Base-by-base conservation (phyloP, 345 rosid genomes). In the Luvunga scandens region DNA sequence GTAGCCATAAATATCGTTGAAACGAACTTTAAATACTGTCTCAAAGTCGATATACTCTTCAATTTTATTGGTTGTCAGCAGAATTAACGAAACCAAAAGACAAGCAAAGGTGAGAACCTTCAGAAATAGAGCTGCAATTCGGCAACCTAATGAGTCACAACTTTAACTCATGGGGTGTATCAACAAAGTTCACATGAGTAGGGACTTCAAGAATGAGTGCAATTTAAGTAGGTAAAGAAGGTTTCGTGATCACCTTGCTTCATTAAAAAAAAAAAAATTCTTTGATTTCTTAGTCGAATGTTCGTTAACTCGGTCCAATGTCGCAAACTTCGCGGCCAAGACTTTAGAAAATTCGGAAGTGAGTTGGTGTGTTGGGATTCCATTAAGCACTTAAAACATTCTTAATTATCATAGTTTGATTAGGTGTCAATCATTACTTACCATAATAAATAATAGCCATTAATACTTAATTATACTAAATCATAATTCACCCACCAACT, bases 1-100 rank as follows among this genome's bases (percentile, higher is more conserved):
- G 69, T 82, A 82, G 4, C 80, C 60, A 38, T 82, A 79, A 55
- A 82, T 25, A 36, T 82, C 82, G 65, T 71, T 31, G 53, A 82
- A 79, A 74, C 34, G 73, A 24, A 82, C 1, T 42, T 78, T 71
- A 34, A 70, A 42, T 18, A 36, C 6, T 8, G 1, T 14, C 5
- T 24, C 55, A 34, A 57, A 7, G 22, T 21, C 9, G 27, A 82
- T 14, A 9, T 62, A 62, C 16, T 69, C 2, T 55, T 67, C 48
- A 12, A 39, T 66, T 8, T 56, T 69, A 69, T 78, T 2, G 63
- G 39, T 71, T 19, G 60, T 38, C 31, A 81, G 57, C n/a, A 81
- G 42, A 42, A 69, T 71, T 5, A 69, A 5, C 2, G 85, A 75
- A 31, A 45, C 19, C 24, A 82, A 0, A 12, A 82, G 79, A 63